Base-by-base conservation (phyloP, 805 yeast species). In the Metschnikowia similis region DNA sequence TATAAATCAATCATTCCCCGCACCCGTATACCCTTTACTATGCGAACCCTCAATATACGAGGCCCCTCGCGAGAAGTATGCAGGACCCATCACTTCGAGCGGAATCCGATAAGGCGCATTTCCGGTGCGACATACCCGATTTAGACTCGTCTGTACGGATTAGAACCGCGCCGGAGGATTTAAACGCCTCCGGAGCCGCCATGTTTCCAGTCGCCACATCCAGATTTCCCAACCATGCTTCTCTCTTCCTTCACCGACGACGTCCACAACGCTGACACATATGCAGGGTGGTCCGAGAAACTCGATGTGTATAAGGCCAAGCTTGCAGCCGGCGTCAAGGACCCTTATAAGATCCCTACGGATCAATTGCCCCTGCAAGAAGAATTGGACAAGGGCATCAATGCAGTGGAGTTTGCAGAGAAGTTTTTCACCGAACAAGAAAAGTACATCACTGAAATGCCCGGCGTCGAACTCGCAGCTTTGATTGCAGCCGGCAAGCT, bases 261-360 rank as follows among this genome's bases (percentile, higher is more conserved):
- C n/a, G 49, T 51, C 27, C 27, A 50, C 21, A 52, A 56, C 39
- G 37, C 39, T 4, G 48, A 46, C 8, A 46, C 45, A 32, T 56
- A 38, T 44, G 49, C 50, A 13, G 38, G 45, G 50, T 71, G 65
- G 62, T 51, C 58, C 38, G 71, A 72, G 21, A 71, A 69, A 52
- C 57, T 71, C 37, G 54, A 62, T 35, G 66, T 63, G 0, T 71
- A 71, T 50, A 55, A 63, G 26, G 49, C 59, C 10, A 55, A 54
- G 7, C 56, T 69, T 27, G 55, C 53, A 2, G 60, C 49, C 6
- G 65, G 59, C 3, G 57, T 68, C 29, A 38, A 39, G 17, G 56
- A 43, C 14, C 52, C 56, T 8, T 57, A 46, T 41, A 54, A 45
- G 38, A 47, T 56, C 16, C 48, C 60, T 4, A 49, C 50, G 14